These are phyloP conservation scores for Phoma sp. DNA, from an alignment of 2,329 filamentous ascomycete genomes.

Conservation along the genomic window DNA sequence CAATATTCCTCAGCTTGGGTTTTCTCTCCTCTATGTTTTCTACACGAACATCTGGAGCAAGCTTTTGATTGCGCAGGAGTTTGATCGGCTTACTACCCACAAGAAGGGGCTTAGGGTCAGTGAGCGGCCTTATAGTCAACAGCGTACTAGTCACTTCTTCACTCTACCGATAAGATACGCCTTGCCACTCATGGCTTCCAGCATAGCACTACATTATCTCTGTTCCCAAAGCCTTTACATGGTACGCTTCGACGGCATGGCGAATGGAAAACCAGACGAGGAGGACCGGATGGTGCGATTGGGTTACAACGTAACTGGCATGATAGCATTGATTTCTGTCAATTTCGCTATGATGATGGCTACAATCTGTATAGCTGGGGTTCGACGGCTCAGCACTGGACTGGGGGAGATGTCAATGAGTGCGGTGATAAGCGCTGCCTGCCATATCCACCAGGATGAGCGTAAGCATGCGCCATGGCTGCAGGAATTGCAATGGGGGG, in stretches of 20 bases:
- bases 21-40: constrained; percentile 54
- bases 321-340: constrained; percentile 23
- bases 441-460: constrained; percentile 22
- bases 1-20: constrained; percentile 55
- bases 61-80: constrained; percentile 57
- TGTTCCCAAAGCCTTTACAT: constrained; percentile 53
- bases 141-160: constrained; percentile 50
- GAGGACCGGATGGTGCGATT: constrained; percentile 20
- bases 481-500: constrained; percentile 22
- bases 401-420: constrained; percentile 78
- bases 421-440: constrained; percentile 31
- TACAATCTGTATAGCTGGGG: constrained; percentile 53
- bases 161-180: constrained; percentile 47
- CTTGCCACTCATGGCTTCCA: constrained; percentile 45
- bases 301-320: constrained; percentile 27
- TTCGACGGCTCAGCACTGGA: constrained; percentile 72
- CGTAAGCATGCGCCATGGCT: constrained; percentile 14
- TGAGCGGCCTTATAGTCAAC: constrained; percentile 39
- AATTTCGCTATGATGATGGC: constrained; percentile 17
- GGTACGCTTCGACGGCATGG: constrained; percentile 34
- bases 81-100: constrained; percentile 44
- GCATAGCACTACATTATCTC: constrained; percentile 50
- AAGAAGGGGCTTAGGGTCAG: constrained; percentile 48
- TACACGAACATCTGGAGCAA: constrained; percentile 43
- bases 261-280: constrained; percentile 4